Evolutionary conservation across 1,284 basidiomycete genomes (phyloP).

Genomic region (Paramarasmius palmivorus): DNA sequence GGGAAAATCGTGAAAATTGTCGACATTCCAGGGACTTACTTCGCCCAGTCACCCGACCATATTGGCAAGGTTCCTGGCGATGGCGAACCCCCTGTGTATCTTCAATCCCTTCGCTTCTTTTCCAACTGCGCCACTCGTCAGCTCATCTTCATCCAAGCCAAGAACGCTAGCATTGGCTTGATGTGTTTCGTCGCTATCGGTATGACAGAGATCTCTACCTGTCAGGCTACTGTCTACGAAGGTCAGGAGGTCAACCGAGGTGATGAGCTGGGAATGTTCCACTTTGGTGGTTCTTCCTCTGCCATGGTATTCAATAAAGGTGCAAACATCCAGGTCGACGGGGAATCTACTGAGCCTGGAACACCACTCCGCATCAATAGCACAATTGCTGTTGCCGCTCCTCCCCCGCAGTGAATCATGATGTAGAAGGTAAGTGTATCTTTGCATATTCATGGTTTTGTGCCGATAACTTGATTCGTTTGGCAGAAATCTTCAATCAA

Average conservation of each 20-base stretch:
- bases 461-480: too few species aligned
- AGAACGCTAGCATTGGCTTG: slow-evolving; percentile 36
- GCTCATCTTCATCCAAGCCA: slow-evolving; percentile 40
- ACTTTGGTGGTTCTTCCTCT: slow-evolving; percentile 38
- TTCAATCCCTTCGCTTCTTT: slow-evolving; percentile 35
- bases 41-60: slow-evolving; percentile 20
- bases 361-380: slow-evolving; percentile 9
- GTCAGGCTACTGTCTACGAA: slow-evolving; percentile 25
- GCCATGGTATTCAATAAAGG: slow-evolving; percentile 27
- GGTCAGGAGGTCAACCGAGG: slow-evolving; percentile 20
- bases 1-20: slow-evolving; percentile 37
- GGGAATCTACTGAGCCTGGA: slow-evolving; percentile 4
- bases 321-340: slow-evolving; percentile 7
- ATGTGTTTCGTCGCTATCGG: slow-evolving; percentile 40
- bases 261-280: slow-evolving; percentile 29
- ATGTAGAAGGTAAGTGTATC: too few species aligned
- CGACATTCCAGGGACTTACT: slow-evolving; percentile 38
- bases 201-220: slow-evolving; percentile 45
- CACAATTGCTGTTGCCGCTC: background rate
- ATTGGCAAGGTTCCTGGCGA: slow-evolving; percentile 1
- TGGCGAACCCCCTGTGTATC: slow-evolving; percentile 20
- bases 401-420: too few species aligned
- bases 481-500: too few species aligned
- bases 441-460: too few species aligned
- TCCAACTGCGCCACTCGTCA: slow-evolving; percentile 34